phyloP scores from a whole-genome alignment of 139 green algal genomes.

The Tetradesmus obliquus region DNA sequence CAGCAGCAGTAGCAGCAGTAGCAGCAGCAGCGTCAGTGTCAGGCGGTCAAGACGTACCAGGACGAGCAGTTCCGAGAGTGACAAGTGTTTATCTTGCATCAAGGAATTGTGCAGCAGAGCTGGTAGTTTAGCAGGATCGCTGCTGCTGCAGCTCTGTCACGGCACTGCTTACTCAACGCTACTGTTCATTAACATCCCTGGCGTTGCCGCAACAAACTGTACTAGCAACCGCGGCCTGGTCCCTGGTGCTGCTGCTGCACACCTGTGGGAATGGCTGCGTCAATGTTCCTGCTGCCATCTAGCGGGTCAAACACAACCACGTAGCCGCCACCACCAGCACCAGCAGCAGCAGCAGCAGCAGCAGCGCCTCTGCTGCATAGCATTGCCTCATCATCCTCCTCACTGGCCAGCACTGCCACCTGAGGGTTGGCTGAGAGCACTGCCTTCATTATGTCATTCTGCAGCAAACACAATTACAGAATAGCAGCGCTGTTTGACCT shows the following conservation, averaged over 20 bases:
- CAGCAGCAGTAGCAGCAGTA: not conserved
- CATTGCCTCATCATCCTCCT: constrained; percentile 76
- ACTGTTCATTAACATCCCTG: too few species aligned
- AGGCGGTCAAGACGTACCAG: too few species aligned
- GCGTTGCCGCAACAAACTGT: too few species aligned
- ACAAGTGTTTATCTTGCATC: too few species aligned
- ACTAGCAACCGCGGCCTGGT: too few species aligned
- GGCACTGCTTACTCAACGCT: too few species aligned
- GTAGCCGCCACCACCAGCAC: constrained; percentile 20
- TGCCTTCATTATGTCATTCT: constrained; percentile 66
- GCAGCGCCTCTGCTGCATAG: not conserved
- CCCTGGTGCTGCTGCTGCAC: not conserved
- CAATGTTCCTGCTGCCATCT: constrained; percentile 81
- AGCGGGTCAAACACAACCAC: constrained; percentile 82
- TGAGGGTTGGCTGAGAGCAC: constrained; percentile 49
- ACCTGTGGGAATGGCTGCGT: constrained; percentile 71
- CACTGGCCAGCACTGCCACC: constrained; percentile 67
- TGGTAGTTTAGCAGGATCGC: too few species aligned
- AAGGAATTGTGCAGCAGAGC: too few species aligned
- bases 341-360: not conserved
- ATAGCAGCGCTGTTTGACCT: too few species aligned
- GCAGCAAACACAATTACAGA: not conserved
- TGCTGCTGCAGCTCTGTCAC: too few species aligned
- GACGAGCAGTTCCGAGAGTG: too few species aligned
- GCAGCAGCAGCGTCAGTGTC: not conserved